These are phyloP conservation scores for Sporodiniella umbellata DNA, from an alignment of 371 early-diverging fungal species.

Conservation along the genomic window DNA sequence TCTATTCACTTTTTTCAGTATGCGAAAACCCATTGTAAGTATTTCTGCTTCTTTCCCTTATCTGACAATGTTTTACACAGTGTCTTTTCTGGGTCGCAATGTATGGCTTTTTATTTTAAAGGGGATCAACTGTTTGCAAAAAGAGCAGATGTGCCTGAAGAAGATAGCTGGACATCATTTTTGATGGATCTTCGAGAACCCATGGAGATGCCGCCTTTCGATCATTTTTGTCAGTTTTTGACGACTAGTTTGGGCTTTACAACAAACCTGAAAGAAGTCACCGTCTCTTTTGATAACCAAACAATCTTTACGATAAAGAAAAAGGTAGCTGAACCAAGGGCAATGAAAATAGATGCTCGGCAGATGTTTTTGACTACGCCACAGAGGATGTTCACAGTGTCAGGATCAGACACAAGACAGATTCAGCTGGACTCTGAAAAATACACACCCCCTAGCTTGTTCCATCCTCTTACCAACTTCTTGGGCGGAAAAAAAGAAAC, in stretches of 20 bases:
- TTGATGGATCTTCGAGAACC: constrained; percentile 77
- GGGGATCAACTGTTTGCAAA: constrained; percentile 87
- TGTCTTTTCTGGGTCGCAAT: constrained; percentile 67
- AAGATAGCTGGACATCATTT: constrained; percentile 70
- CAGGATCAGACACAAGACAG: constrained; percentile 51
- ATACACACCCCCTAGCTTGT: constrained; percentile 32
- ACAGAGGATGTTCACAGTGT: constrained; percentile 67
- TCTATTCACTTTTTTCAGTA: constrained; percentile 83
- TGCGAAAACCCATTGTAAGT: constrained; percentile 86
- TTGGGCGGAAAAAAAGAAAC: constrained; percentile 11
- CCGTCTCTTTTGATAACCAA: constrained; percentile 63
- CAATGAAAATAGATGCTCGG: constrained; percentile 53
- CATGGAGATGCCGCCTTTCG: constrained; percentile 66
- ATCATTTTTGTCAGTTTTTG: constrained; percentile 76
- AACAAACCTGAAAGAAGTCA: constrained; percentile 62
- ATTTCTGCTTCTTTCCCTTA: not conserved
- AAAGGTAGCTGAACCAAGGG: constrained; percentile 58
- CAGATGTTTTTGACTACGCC: constrained; percentile 59
- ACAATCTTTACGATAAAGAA: constrained; percentile 62
- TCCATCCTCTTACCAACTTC: constrained; percentile 23
- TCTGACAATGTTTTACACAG: constrained; percentile 16
- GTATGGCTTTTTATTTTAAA: constrained; percentile 90
- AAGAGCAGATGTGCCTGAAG: constrained; percentile 55
- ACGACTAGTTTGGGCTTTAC: constrained; percentile 87
- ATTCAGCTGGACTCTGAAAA: constrained; percentile 75